Percentiles rank a stretch among this genome's conserved stretches.
phyloP scores from a whole-genome alignment of 2,329 filamentous ascomycete genomes.

The Incumbomyces delicatus region DNA sequence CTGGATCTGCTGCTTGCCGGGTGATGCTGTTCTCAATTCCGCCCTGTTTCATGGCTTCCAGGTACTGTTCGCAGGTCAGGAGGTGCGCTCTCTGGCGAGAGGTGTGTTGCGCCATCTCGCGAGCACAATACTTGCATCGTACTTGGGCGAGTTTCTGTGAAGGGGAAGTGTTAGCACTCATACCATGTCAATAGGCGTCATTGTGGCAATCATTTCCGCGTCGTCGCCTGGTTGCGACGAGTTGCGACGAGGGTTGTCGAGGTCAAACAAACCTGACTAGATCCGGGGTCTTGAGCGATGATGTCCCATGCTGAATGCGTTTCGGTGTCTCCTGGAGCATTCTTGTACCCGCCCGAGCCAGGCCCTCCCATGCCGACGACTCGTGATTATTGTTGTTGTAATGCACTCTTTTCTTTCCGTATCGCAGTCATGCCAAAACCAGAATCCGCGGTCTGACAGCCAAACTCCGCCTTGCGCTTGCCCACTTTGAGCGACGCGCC shows the following conservation, averaged over 20 bases:
- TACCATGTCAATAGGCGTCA: neutral
- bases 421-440: neutral
- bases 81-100: conserved; percentile 22
- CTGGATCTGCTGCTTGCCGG: conserved; percentile 20
- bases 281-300: conserved; percentile 19
- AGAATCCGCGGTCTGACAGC: conserved; percentile 3
- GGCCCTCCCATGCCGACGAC: conserved; percentile 19
- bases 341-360: conserved; percentile 22
- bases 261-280: conserved; percentile 15
- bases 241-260: neutral
- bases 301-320: conserved; percentile 23
- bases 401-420: conserved; percentile 8
- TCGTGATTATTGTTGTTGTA: conserved; percentile 6
- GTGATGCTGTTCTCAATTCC: conserved; percentile 22
- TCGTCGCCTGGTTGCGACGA: no score
- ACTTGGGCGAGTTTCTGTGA: conserved; percentile 21
- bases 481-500: neutral
- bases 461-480: neutral
- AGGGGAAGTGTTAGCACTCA: neutral
- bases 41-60: conserved; percentile 21
- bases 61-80: conserved; percentile 19
- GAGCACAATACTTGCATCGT: conserved; percentile 22
- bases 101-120: conserved; percentile 22
- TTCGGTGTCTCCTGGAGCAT: conserved; percentile 21
- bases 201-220: neutral